These are phyloP conservation scores for Suhomyces guaymorum DNA, from an alignment of 1,139 yeast species.

Conservation along the genomic window DNA sequence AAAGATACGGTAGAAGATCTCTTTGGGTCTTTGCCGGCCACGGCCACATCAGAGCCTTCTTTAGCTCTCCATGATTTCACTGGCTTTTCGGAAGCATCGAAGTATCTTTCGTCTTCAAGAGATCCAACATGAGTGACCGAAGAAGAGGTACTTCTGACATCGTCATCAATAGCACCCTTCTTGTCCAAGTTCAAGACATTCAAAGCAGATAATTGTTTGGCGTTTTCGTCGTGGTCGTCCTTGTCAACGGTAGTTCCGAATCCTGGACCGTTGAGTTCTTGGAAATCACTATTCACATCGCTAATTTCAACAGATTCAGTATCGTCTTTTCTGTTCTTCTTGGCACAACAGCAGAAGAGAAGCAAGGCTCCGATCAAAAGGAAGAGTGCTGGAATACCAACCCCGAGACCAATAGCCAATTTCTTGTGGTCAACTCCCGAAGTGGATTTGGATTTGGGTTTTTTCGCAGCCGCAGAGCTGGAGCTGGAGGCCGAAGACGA, in stretches of 20 bases:
- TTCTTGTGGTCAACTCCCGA: constrained; percentile 35
- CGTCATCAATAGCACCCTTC: constrained; percentile 21
- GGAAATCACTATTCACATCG: constrained; percentile 38
- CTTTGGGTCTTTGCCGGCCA: constrained; percentile 19
- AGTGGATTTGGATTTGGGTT: constrained; percentile 18
- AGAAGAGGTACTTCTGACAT: constrained; percentile 31
- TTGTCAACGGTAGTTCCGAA: constrained; percentile 34
- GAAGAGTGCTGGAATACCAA: constrained; percentile 67
- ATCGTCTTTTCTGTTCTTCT: constrained; percentile 38
- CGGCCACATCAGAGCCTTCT: constrained; percentile 28
- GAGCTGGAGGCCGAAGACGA: constrained; percentile 12
- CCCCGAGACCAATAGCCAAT: constrained; percentile 85
- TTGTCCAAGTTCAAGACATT: constrained; percentile 56
- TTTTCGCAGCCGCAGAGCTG: constrained; percentile 17
- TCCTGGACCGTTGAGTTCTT: constrained; percentile 41
- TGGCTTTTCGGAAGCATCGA: constrained; percentile 43
- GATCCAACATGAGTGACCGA: constrained; percentile 42
- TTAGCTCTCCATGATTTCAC: constrained; percentile 77
- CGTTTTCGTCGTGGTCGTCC: constrained; percentile 31
- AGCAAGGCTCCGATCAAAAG: constrained; percentile 50
- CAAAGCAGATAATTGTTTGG: constrained; percentile 50
- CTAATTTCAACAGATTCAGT: constrained; percentile 27
- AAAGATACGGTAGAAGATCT: constrained; percentile 64
- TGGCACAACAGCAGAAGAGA: constrained; percentile 59
- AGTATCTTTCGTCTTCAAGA: constrained; percentile 27